Evolutionary conservation across 306 rosid species (phyloP), one percentile per base, ranked within the genome.

Genomic region (Medicago ruthenica): DNA sequence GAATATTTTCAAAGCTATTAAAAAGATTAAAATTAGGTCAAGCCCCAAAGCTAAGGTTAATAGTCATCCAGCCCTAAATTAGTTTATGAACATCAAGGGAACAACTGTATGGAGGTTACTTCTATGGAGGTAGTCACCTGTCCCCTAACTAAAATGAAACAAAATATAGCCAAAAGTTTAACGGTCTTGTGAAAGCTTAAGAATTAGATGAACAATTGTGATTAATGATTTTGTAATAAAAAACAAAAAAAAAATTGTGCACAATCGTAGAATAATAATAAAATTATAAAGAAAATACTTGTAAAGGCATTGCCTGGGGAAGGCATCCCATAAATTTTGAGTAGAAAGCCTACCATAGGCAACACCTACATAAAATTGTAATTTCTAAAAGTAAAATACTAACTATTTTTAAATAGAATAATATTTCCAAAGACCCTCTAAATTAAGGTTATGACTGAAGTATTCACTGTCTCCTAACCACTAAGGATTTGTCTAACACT

Each of bases 401-500:
- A 34, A 34, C 37, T 34, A 34, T 34, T 34, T 34, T 7, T 34
- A 34, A 34, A 34, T 34, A 34, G 37, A 34, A 34, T 34, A 34
- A 34, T 34, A 34, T 31, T 31, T 31, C 36, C 36, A 31, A 1
- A 3, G 37, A 66, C 50, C 50, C 79, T 82, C 82, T 82, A 72
- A 81, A 76, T 36, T 48, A 76, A 34, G 6, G 37, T 34, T 4
- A 1, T 34, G 37, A 34, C 7, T 6, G 5, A 34, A 34, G 37
- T 34, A 34, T 5, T 34, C 37, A 34, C 1, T 16, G 70, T 74
- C 21, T 65, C 55, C 80, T 67, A 34, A 54, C 20, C 10, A 60
- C 73, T 70, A 74, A 55, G 14, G n/a, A 74, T 57, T 71, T 64
- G 70, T 75, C 71, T 70, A 70, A 65, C 69, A 47, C 76, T 81